Base-by-base conservation (phyloP, 2,329 filamentous ascomycete species). In the Aspergillus fijiensis region DNA sequence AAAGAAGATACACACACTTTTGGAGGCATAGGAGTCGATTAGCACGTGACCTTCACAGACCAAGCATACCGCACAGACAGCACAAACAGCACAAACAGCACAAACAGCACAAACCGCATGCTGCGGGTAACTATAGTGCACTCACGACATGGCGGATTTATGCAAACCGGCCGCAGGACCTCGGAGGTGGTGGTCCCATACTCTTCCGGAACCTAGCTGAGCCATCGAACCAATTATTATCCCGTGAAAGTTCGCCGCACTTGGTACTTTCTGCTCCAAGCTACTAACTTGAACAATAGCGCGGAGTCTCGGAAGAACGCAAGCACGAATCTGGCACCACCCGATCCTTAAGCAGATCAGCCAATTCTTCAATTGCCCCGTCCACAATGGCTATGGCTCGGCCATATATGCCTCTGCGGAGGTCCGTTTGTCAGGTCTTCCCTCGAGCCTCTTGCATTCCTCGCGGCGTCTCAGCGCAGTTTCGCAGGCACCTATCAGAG, bases 331-430 rank as follows among this genome's bases (percentile, higher is more conserved):
- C 57, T 39, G 59, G 47, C 33, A 67, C 52, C 66, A 65, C 56
- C 63, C 63, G 62, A 67, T 64, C 35, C 10, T 35, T 27, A 25
- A 50, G 29, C 51, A 45, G 19, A 65, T 68, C 61, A 65, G 66
- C 57, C 60, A 58, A 63, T 62, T 50, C 21, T 31, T 51, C 55
- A 58, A 57, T 51, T 51, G 49, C 54, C 19, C 27, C 59, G 63
- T 57, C 58, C 27, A 70, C 62, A 47, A 77, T 76, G 74, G 69
- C 70, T 60, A 71, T 67, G 57, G 63, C 66, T 51, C 72, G 70
- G 63, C 65, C 69, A 60, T 71, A 69, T 65, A 67, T 70, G 63
- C 65, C 71, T 72, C 67, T 76, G 50, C 68, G 71, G 67, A 73
- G 73, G 67, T 70, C 73, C 31, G 59, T 75, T 12, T 60, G 60